Evolutionary conservation across 345 rosid genomes (phyloP).

Genomic region (Eucalyptus urophylla): DNA sequence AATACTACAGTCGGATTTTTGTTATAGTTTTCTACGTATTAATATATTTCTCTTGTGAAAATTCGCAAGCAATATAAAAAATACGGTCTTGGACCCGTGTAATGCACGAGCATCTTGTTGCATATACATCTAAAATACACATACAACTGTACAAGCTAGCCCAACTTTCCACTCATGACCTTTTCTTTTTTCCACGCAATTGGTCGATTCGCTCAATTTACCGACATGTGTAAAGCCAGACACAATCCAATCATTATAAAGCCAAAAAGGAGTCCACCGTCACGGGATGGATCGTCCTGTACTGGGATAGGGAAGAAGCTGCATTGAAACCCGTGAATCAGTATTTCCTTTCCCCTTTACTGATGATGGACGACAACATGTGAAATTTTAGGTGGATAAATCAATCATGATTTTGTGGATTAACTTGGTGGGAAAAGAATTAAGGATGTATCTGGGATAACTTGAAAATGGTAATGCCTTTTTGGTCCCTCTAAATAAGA

Average conservation of each 20-base stretch:
- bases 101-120: not conserved
- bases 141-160: not conserved
- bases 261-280: not conserved
- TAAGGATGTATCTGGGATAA: not conserved
- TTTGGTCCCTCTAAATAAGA: not conserved
- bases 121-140: not conserved
- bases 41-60: not conserved
- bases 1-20: not conserved
- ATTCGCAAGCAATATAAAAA: not conserved
- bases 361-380: not conserved
- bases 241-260: not conserved
- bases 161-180: not conserved
- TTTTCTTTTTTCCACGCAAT: not conserved
- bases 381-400: not conserved
- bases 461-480: not conserved
- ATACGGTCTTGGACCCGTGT: not conserved
- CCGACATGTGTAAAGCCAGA: not conserved
- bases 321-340: not conserved
- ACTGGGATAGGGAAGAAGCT: not conserved
- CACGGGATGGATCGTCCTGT: not conserved
- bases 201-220: not conserved
- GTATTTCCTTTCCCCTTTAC: not conserved
- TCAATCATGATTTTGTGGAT: not conserved
- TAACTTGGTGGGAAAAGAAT: not conserved
- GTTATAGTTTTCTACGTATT: not conserved